Conservation (phyloP, 306 rosid genomes). For the Citrullus mucosospermus region DNA sequence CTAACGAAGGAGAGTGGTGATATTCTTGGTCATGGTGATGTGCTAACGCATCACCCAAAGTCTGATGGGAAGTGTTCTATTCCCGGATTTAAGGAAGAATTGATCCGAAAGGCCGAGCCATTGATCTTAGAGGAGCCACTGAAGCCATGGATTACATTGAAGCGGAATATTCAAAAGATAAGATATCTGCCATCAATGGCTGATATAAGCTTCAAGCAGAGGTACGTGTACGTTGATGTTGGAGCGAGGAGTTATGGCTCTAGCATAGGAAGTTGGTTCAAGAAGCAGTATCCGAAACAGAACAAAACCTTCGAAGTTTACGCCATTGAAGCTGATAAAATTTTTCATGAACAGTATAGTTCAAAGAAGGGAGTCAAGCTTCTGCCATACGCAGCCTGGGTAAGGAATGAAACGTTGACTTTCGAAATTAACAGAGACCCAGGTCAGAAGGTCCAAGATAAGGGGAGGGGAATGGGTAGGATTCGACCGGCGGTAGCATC, state of each 20-base stretch:
- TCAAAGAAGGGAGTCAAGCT: slow-evolving; percentile 58
- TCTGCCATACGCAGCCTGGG: slow-evolving; percentile 92
- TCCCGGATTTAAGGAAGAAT: slow-evolving; percentile 60
- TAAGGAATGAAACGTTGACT: slow-evolving; percentile 67
- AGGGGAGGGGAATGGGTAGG: slow-evolving; percentile 97
- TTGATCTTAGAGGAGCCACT: slow-evolving; percentile 64
- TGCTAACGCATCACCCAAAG: slow-evolving; percentile 10
- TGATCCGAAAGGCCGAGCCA: slow-evolving; percentile 73
- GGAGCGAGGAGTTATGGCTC: slow-evolving; percentile 98
- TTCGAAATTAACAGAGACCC: slow-evolving; percentile 80
- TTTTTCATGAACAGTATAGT: slow-evolving; percentile 68
- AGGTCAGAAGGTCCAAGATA: slow-evolving; percentile 54
- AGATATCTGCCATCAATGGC: slow-evolving; percentile 69
- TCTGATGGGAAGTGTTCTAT: slow-evolving; percentile 46
- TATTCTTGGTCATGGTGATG: slow-evolving; percentile 4
- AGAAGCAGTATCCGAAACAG: slow-evolving; percentile 94
- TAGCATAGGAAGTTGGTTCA: slow-evolving; percentile 94
- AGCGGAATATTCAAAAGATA: slow-evolving; percentile 55
- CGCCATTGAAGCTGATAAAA: slow-evolving; percentile 84
- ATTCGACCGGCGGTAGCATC: slow-evolving; percentile 45
- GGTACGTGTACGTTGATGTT: slow-evolving; percentile 86
- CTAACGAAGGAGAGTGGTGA: slow-evolving; percentile 39
- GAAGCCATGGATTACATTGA: slow-evolving; percentile 92
- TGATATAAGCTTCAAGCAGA: slow-evolving; percentile 75
- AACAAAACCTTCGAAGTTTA: slow-evolving; percentile 79